These are phyloP conservation scores for Lithospermum erythrorhizon DNA, from an alignment of 257 asterid genomes.

Conservation along the genomic window DNA sequence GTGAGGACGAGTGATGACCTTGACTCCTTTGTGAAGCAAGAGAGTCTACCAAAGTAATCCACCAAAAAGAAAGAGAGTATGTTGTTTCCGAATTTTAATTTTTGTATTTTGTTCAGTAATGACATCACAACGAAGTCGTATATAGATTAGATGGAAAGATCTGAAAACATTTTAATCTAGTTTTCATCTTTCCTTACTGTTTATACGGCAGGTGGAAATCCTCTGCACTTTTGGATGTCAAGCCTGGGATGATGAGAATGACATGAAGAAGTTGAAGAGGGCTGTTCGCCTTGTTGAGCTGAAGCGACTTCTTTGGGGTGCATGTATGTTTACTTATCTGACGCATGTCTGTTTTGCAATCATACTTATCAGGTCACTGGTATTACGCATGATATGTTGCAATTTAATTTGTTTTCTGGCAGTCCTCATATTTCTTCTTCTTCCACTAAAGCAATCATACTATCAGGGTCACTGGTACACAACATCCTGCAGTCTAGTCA, in stretches of 20 bases:
- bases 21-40: slow-evolving; percentile 82
- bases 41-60: slow-evolving; percentile 66
- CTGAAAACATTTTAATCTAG: too few relatives aligned
- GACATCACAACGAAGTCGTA: too few relatives aligned
- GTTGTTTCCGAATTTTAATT: slow-evolving; percentile 6
- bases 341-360: too few relatives aligned
- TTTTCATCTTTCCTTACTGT: neutral
- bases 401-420: too few relatives aligned
- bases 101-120: neutral
- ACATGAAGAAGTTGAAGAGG: slow-evolving; percentile 87
- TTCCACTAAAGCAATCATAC: too few relatives aligned
- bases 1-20: slow-evolving; percentile 66
- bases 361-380: too few relatives aligned
- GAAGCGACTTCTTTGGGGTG: slow-evolving; percentile 93
- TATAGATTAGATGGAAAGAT: too few relatives aligned
- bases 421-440: too few relatives aligned
- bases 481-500: too few relatives aligned
- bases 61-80: slow-evolving; percentile 89
- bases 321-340: slow-evolving; percentile 43
- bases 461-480: too few relatives aligned
- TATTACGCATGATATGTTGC: too few relatives aligned
- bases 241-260: slow-evolving; percentile 98
- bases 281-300: slow-evolving; percentile 57
- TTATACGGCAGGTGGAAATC: slow-evolving; percentile 87
- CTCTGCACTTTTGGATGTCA: slow-evolving; percentile 80